Evolutionary conservation across 164 flowering plant genomes (phyloP).

Genomic region (Litsea cubeba): DNA sequence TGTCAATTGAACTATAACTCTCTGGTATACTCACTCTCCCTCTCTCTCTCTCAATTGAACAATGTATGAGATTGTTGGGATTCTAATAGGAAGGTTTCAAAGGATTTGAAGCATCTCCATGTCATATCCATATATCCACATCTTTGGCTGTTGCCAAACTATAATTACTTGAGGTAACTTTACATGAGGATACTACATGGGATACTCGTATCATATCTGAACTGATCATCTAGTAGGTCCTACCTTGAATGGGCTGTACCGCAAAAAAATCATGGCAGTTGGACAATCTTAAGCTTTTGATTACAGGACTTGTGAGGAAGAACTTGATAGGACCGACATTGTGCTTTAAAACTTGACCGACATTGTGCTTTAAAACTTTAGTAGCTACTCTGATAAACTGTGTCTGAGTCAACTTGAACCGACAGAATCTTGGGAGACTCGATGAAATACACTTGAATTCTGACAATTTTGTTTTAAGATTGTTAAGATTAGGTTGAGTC

Average conservation of each 20-base stretch:
- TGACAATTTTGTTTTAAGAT: too few relatives aligned
- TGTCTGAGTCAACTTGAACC: too few relatives aligned
- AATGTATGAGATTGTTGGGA: constrained; percentile 12
- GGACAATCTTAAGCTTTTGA: background rate
- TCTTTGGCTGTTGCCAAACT: constrained; percentile 14
- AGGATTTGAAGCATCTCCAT: constrained; percentile 47
- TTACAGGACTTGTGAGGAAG: background rate
- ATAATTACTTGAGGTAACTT: too few relatives aligned
- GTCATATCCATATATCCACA: constrained; percentile 60
- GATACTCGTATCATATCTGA: background rate
- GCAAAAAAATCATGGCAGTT: too few relatives aligned
- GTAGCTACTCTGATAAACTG: too few relatives aligned
- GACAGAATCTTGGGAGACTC: too few relatives aligned
- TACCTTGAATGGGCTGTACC: background rate
- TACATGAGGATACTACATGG: background rate
- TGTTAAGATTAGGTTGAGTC: too few relatives aligned
- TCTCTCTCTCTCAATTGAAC: background rate
- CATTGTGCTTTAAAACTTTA: too few relatives aligned
- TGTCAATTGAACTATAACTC: background rate
- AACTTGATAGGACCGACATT: too few relatives aligned
- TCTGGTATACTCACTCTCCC: background rate
- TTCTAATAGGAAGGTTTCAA: constrained; percentile 54
- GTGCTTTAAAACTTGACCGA: too few relatives aligned
- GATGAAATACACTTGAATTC: too few relatives aligned
- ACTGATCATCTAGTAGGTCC: background rate